Conservation (phyloP, 2,329 filamentous ascomycete species). For the Clarireedia homoeocarpa region DNA sequence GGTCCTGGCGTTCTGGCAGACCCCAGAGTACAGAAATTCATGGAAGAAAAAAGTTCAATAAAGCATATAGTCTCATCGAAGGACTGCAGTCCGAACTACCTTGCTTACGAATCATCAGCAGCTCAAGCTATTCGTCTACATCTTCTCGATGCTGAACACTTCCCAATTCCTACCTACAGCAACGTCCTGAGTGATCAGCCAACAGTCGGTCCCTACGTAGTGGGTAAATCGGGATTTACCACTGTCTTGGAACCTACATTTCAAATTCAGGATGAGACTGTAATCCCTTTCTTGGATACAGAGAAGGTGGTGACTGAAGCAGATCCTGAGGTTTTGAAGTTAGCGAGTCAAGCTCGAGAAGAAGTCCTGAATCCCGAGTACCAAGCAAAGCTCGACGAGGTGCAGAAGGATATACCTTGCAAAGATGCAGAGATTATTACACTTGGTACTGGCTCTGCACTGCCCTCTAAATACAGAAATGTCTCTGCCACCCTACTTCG, state of each 20-base stretch:
- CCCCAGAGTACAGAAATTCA: conserved; percentile 58
- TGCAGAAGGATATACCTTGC: conserved; percentile 59
- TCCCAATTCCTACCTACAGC: conserved; percentile 63
- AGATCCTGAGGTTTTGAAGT: conserved; percentile 37
- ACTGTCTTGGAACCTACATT: conserved; percentile 25
- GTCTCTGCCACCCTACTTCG: conserved; percentile 82
- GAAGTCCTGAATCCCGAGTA: conserved; percentile 38
- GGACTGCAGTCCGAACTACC: conserved; percentile 67
- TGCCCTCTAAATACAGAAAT: conserved; percentile 90
- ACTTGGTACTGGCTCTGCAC: conserved; percentile 83
- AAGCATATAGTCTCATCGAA: conserved; percentile 72
- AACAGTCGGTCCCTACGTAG: conserved; percentile 13
- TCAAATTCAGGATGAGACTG: conserved; percentile 35
- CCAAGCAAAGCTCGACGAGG: conserved; percentile 39
- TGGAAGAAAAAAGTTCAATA: conserved; percentile 49
- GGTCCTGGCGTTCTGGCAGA: conserved; percentile 60
- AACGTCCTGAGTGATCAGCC: conserved; percentile 17
- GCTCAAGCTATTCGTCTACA: conserved; percentile 61
- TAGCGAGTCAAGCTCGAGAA: conserved; percentile 43
- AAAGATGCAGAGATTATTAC: conserved; percentile 76
- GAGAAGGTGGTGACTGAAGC: conserved; percentile 34
- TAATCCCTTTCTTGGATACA: conserved; percentile 43
- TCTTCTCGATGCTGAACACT: conserved; percentile 65
- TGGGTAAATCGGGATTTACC: conserved; percentile 19
- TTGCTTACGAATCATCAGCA: conserved; percentile 61